Evolutionary conservation across 768 basidiomycete genomes (phyloP).

Genomic region (Mycena maculata): DNA sequence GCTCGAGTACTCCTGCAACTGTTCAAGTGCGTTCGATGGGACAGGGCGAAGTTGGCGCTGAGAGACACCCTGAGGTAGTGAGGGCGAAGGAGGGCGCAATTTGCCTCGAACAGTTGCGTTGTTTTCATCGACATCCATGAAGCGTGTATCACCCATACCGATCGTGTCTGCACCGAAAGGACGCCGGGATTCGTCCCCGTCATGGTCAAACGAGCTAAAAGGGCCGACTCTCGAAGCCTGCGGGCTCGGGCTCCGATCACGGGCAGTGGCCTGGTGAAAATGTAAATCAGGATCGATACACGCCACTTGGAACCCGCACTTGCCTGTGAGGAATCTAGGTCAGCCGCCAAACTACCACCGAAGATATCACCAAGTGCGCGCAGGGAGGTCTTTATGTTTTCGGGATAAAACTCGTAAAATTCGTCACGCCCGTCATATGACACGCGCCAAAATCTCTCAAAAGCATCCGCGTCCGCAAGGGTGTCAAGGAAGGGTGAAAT

Average conservation of each 20-base stretch:
- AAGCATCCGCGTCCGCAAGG: slow-evolving; percentile 63
- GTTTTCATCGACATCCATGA: slow-evolving; percentile 11
- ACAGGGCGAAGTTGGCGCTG: neutral
- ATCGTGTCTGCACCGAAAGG: slow-evolving; percentile 19
- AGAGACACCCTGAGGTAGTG: neutral
- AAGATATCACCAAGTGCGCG: slow-evolving; percentile 59
- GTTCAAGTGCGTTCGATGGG: slow-evolving; percentile 20
- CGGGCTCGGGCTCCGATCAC: too few relatives aligned
- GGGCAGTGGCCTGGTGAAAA: slow-evolving; percentile 26
- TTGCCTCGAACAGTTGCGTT: slow-evolving; percentile 18
- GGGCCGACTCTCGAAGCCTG: slow-evolving; percentile 46
- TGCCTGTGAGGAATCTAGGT: slow-evolving; percentile 57
- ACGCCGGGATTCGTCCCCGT: slow-evolving; percentile 25
- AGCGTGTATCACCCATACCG: slow-evolving; percentile 20
- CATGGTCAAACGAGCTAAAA: slow-evolving; percentile 22
- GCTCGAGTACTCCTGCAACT: slow-evolving; percentile 39
- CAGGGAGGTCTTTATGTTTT: slow-evolving; percentile 56
- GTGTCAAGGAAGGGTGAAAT: slow-evolving; percentile 62
- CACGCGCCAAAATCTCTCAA: slow-evolving; percentile 67
- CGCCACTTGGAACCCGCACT: slow-evolving; percentile 17
- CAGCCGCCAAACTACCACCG: slow-evolving; percentile 60
- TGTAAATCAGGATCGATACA: neutral
- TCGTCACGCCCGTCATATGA: slow-evolving; percentile 60
- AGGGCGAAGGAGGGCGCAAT: slow-evolving; percentile 3
- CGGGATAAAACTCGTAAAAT: slow-evolving; percentile 53